Conservation (phyloP, 192 early-diverging fungal species). For the Coemansia sp. region DNA sequence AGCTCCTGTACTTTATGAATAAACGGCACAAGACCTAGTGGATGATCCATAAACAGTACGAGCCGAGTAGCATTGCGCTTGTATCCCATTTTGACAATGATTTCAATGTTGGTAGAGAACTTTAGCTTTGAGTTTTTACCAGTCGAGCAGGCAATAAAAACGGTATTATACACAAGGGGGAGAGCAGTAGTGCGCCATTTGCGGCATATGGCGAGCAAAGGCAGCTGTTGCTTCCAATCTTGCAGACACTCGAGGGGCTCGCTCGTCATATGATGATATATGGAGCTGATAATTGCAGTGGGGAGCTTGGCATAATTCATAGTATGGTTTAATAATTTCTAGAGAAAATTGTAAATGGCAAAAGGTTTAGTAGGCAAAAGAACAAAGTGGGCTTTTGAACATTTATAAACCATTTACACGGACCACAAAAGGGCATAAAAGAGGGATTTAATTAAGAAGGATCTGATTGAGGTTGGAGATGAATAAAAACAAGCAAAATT, state of each 20-base stretch:
- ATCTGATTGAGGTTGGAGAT: too few relatives aligned
- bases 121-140: background rate
- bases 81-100: constrained; percentile 3
- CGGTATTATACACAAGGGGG: constrained; percentile 12
- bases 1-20: background rate
- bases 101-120: constrained; percentile 13
- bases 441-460: too few relatives aligned
- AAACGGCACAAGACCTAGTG: constrained; percentile 3
- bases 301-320: constrained; percentile 2
- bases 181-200: constrained; percentile 11
- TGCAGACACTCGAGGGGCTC: background rate
- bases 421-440: too few relatives aligned
- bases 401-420: too few relatives aligned
- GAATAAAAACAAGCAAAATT: too few relatives aligned
- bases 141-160: constrained; percentile 11
- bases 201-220: constrained; percentile 17
- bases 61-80: background rate
- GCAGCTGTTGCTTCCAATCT: constrained; percentile 18
- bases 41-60: background rate
- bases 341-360: background rate
- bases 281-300: background rate
- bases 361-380: background rate
- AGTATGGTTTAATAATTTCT: background rate
- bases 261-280: background rate
- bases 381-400: background rate